Conservation (phyloP, 352 stramenopile species). For the Phytopythium vexans region DNA sequence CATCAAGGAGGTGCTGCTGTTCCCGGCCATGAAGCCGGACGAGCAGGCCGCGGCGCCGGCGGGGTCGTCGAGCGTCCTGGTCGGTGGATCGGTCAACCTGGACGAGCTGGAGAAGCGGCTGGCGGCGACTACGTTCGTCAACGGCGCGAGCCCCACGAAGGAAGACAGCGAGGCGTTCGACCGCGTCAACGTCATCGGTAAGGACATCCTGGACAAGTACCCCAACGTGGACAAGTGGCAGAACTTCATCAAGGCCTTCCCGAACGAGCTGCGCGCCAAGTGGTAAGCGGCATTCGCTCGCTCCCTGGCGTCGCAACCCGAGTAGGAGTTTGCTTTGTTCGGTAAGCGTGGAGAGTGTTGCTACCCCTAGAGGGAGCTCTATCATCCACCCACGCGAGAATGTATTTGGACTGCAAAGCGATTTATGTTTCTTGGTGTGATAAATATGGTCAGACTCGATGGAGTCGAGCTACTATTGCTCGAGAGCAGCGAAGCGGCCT, state of each 20-base stretch:
- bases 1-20: conserved; percentile 99
- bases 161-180: conserved; percentile 65
- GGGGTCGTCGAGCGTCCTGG: conserved; percentile 17
- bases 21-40: conserved; percentile 99
- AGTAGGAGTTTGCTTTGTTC: background rate
- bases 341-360: no score
- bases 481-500: conserved; percentile 36
- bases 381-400: background rate
- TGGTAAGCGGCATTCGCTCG: conserved; percentile 33
- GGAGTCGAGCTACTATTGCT: conserved; percentile 1
- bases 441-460: conserved; percentile 6
- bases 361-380: no score
- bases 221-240: conserved; percentile 75
- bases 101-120: conserved; percentile 71
- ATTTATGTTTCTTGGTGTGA: background rate
- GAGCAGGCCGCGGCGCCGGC: conserved; percentile 37
- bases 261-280: conserved; percentile 70
- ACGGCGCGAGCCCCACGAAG: conserved; percentile 67
- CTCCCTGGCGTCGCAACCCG: background rate
- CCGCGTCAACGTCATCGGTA: conserved; percentile 73
- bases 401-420: background rate
- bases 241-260: conserved; percentile 71
- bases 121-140: conserved; percentile 53
- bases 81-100: conserved; percentile 43
- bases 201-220: conserved; percentile 72